Evolutionary conservation across 192 early-diverging fungal species (phyloP).

Genomic region (Mortierella antarctica): DNA sequence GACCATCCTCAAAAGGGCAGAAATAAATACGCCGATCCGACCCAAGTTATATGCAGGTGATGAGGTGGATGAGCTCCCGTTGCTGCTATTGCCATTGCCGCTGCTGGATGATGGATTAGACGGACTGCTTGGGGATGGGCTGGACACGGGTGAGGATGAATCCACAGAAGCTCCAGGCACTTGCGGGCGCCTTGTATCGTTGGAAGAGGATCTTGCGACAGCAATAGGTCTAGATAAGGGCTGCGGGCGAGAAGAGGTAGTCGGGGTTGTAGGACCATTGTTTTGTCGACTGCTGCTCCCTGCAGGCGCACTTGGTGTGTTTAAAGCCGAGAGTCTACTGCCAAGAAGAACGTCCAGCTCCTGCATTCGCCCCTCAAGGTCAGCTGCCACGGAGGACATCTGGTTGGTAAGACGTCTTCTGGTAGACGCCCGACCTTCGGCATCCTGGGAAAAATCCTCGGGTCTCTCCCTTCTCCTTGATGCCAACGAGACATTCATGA

Average conservation of each 20-base stretch:
- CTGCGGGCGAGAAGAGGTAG: not conserved
- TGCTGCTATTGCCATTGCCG: not conserved
- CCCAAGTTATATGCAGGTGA: constrained; percentile 52
- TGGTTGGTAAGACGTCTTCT: constrained; percentile 21
- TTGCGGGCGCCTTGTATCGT: constrained; percentile 18
- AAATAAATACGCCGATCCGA: constrained; percentile 49
- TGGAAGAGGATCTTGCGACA: constrained; percentile 7
- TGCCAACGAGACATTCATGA: not conserved
- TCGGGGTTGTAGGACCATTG: not conserved
- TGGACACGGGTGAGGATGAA: constrained; percentile 15
- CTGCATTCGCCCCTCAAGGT: constrained; percentile 1
- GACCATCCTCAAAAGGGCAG: constrained; percentile 49
- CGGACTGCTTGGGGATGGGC: constrained; percentile 43
- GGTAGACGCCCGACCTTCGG: constrained; percentile 9
- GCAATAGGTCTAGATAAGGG: not conserved
- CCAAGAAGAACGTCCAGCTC: constrained; percentile 1
- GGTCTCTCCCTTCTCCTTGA: constrained; percentile 39
- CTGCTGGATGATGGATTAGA: constrained; percentile 25
- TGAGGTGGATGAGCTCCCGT: constrained; percentile 2
- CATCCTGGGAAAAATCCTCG: constrained; percentile 17
- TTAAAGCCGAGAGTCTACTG: not conserved
- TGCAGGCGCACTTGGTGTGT: no score
- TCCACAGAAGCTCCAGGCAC: constrained; percentile 5
- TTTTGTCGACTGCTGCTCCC: not conserved
- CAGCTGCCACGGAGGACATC: not conserved